phyloP scores from a whole-genome alignment of 352 stramenopile genomes.

The Pythium plurisporium region DNA sequence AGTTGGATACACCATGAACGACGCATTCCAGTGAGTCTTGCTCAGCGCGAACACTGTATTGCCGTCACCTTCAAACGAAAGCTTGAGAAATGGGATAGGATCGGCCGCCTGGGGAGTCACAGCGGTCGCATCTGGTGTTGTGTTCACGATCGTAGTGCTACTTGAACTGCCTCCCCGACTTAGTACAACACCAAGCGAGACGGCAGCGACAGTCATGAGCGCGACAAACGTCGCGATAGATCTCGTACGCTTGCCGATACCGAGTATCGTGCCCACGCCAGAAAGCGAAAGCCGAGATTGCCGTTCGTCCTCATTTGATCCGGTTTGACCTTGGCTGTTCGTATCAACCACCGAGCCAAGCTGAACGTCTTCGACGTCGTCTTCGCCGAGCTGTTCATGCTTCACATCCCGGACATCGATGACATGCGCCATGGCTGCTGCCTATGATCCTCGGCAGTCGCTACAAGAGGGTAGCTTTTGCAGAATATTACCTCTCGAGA shows the following conservation, averaged over 20 bases:
- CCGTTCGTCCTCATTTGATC: no score
- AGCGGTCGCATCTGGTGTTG: conserved; percentile 16
- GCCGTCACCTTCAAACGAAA: conserved; percentile 29
- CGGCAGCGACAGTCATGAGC: conserved; percentile 3
- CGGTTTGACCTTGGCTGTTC: not conserved
- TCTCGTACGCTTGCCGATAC: conserved; percentile 13
- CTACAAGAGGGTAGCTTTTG: not conserved
- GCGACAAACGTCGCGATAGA: conserved; percentile 2
- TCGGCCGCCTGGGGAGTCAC: conserved; percentile 14
- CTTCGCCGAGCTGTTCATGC: conserved; percentile 9
- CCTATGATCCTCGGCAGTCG: not conserved
- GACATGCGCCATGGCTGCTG: conserved; percentile 15
- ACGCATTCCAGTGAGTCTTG: conserved; percentile 55
- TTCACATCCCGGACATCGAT: conserved; percentile 13
- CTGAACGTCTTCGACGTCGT: conserved; percentile 12
- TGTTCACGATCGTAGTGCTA: not conserved
- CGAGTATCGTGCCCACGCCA: not conserved
- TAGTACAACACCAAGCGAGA: conserved; percentile 8
- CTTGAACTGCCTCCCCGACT: not conserved
- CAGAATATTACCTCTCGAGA: not conserved
- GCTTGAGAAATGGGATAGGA: conserved; percentile 35
- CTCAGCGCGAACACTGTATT: conserved; percentile 42
- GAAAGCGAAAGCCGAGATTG: not conserved
- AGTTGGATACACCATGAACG: conserved; percentile 70
- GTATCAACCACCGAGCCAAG: not conserved